Evolutionary conservation across 116 monocot species (phyloP).

Genomic region (Posidonia oceanica): DNA sequence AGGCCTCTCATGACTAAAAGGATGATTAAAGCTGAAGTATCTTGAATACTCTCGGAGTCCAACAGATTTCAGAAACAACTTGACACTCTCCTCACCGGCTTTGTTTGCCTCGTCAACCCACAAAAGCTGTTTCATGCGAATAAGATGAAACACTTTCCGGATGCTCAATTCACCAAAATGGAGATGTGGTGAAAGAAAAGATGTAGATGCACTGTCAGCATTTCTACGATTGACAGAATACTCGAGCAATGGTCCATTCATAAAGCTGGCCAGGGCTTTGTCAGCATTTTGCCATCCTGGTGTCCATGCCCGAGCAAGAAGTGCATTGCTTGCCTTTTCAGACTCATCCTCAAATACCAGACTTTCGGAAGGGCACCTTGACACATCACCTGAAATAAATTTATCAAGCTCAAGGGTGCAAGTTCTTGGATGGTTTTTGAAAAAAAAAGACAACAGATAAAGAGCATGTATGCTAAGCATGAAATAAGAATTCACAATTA

Average conservation of each 20-base stretch:
- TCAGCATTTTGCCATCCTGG: slow-evolving; percentile 97
- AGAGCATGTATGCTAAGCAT: too few relatives aligned
- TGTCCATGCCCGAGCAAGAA: slow-evolving; percentile 88
- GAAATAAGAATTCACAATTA: too few relatives aligned
- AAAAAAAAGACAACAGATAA: too few relatives aligned
- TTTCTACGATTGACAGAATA: slow-evolving; percentile 77
- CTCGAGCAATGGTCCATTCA: slow-evolving; percentile 57
- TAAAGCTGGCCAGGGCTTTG: slow-evolving; percentile 50
- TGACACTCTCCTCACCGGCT: slow-evolving; percentile 76
- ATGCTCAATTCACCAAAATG: slow-evolving; percentile 94
- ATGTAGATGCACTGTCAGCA: slow-evolving; percentile 83
- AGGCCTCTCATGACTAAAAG: slow-evolving; percentile 83
- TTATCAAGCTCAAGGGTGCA: neutral
- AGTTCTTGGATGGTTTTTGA: neutral
- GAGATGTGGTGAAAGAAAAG: slow-evolving; percentile 85
- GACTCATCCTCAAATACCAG: slow-evolving; percentile 83
- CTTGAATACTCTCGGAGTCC: slow-evolving; percentile 88
- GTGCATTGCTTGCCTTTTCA: slow-evolving; percentile 85
- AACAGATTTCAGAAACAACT: slow-evolving; percentile 72
- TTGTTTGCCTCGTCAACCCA: slow-evolving; percentile 82
- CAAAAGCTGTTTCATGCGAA: slow-evolving; percentile 85
- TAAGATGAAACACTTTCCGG: slow-evolving; percentile 90
- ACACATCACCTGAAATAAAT: slow-evolving; percentile 41
- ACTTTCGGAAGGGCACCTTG: slow-evolving; percentile 57
- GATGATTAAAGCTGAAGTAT: slow-evolving; percentile 90